These are phyloP conservation scores for Schizochytrium sp. DNA, from an alignment of 108 stramenopile genomes.

Conservation along the genomic window DNA sequence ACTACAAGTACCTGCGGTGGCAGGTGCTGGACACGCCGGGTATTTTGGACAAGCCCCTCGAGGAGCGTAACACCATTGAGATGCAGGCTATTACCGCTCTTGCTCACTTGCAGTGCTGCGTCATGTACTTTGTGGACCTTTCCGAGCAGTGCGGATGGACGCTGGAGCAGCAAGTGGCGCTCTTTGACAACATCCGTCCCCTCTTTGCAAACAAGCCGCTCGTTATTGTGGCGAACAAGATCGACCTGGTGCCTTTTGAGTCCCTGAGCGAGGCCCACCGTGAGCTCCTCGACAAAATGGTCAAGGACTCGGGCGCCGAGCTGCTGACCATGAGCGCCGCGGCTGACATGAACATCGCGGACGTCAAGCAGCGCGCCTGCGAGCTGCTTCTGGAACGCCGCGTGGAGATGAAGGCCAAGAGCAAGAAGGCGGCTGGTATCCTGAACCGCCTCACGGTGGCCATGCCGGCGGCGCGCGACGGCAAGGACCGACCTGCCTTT, in stretches of 20 bases:
- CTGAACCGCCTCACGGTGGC: slow-evolving; percentile 95
- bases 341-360: slow-evolving; percentile 80
- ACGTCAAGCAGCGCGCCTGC: slow-evolving; percentile 82
- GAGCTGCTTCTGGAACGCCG: slow-evolving; percentile 83
- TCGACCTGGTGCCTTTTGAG: slow-evolving; percentile 83
- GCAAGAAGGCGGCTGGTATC: slow-evolving; percentile 61
- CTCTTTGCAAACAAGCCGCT: slow-evolving; percentile 97
- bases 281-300: slow-evolving; percentile 47
- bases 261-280: slow-evolving; percentile 60
- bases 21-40: slow-evolving; percentile 99
- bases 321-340: slow-evolving; percentile 87
- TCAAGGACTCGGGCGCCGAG: slow-evolving; percentile 41
- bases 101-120: slow-evolving; percentile 92
- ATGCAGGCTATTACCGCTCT: slow-evolving; percentile 99
- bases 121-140: slow-evolving; percentile 94
- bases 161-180: slow-evolving; percentile 73
- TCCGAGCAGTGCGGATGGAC: slow-evolving; percentile 97
- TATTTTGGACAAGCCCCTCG: slow-evolving; percentile 89
- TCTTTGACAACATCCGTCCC: slow-evolving; percentile 86
- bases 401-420: slow-evolving; percentile 74
- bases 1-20: slow-evolving; percentile 94
- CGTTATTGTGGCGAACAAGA: slow-evolving; percentile 91
- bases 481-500: slow-evolving; percentile 61
- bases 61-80: slow-evolving; percentile 97
- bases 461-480: slow-evolving; percentile 80